Evolutionary conservation across 2,329 filamentous ascomycete genomes (phyloP).

Genomic region (Pseudocercospora ulei): DNA sequence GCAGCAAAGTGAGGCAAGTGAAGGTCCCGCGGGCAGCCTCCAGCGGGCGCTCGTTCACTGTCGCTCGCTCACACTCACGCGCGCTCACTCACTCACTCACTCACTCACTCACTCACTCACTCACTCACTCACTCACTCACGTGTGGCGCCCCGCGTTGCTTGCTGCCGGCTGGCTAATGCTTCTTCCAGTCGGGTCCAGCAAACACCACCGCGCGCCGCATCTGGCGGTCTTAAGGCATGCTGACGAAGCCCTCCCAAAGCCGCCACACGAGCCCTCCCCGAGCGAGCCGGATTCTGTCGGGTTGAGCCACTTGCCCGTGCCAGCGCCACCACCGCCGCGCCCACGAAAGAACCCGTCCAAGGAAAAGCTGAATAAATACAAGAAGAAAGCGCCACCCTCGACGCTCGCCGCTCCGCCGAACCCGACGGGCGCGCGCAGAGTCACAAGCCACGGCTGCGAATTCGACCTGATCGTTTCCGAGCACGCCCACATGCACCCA

Average conservation of each 20-base stretch:
- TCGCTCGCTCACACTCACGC: conserved; percentile 1
- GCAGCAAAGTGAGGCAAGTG: background rate
- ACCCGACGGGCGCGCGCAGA: background rate
- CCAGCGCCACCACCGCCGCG: conserved; percentile 6
- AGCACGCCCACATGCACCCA: background rate
- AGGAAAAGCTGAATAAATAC: conserved; percentile 2
- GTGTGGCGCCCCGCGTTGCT: background rate
- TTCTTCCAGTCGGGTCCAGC: conserved; percentile 1
- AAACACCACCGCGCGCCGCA: conserved; percentile 1
- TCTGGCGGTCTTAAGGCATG: conserved; percentile 2
- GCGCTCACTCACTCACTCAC: no score
- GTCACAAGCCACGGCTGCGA: conserved; percentile 2
- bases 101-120: background rate
- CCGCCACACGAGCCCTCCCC: no score
- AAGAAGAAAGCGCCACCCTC: conserved; percentile 2
- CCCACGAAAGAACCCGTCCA: background rate
- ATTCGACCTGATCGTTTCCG: conserved; percentile 10
- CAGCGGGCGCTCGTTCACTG: conserved; percentile 2
- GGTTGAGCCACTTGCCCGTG: background rate
- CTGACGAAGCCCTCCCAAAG: no score
- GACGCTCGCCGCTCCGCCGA: background rate
- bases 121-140: background rate
- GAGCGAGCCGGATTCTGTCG: background rate
- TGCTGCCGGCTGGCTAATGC: conserved; percentile 1
- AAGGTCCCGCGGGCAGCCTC: background rate